Evolutionary conservation across 2,329 filamentous ascomycete species (phyloP).

Genomic region (Beauveria scarabaeidicola): DNA sequence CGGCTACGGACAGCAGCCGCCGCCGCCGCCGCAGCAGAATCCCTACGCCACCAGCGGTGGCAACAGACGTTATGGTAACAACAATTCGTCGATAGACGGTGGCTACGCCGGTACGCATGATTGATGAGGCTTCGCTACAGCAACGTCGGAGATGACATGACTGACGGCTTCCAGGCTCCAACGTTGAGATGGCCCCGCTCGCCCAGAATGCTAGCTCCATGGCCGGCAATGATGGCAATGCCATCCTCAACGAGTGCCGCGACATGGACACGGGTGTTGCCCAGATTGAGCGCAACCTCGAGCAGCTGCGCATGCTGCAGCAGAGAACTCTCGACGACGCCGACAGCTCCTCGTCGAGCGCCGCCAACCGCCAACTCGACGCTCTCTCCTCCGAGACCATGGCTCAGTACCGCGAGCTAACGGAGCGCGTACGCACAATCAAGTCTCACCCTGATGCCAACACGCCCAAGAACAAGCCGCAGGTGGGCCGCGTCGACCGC

Average conservation of each 20-base stretch:
- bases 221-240: conserved; percentile 54
- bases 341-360: conserved; percentile 59
- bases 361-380: conserved; percentile 62
- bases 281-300: conserved; percentile 62
- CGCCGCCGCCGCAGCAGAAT: neutral
- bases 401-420: conserved; percentile 70
- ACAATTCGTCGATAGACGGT: conserved; percentile 18
- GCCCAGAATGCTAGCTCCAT: conserved; percentile 41
- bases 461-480: conserved; percentile 63
- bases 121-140: neutral
- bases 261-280: conserved; percentile 72
- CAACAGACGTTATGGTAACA: conserved; percentile 16
- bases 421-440: conserved; percentile 69
- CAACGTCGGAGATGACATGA: neutral
- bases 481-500: conserved; percentile 74
- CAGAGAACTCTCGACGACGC: conserved; percentile 65
- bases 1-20: conserved; percentile 8
- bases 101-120: conserved; percentile 23
- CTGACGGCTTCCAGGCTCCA: conserved; percentile 28
- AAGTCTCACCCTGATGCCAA: conserved; percentile 74
- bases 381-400: conserved; percentile 70
- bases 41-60: conserved; percentile 9
- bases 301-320: conserved; percentile 63
- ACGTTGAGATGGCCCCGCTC: conserved; percentile 66
- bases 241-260: conserved; percentile 75